phyloP scores from a whole-genome alignment of 2,329 filamentous ascomycete species.

The Talaromyces sp. region DNA sequence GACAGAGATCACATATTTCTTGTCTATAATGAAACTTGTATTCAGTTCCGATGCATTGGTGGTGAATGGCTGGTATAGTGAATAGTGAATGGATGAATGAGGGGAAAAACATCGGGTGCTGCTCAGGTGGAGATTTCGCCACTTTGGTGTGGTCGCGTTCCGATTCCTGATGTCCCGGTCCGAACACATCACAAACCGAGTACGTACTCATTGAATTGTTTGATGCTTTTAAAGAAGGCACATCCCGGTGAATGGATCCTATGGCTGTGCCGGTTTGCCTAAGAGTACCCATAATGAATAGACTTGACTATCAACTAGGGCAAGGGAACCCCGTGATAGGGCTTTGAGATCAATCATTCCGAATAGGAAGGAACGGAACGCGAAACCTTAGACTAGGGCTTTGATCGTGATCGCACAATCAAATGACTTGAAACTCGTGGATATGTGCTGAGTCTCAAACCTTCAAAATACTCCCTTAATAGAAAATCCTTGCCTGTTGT shows the following conservation, averaged over 20 bases:
- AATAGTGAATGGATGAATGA: background rate
- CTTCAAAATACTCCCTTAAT: no score
- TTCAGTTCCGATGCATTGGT: background rate
- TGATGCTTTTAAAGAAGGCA: background rate
- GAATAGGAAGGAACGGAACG: conserved; percentile 4
- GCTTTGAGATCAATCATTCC: background rate
- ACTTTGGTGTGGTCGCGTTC: background rate
- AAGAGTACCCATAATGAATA: background rate
- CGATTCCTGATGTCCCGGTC: background rate
- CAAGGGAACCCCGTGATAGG: background rate
- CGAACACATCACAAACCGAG: background rate
- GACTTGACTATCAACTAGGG: background rate
- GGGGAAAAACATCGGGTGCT: conserved; percentile 9
- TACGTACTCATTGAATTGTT: background rate
- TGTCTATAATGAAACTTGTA: background rate
- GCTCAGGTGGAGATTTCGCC: conserved; percentile 4
- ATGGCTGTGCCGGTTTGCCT: background rate
- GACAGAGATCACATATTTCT: background rate
- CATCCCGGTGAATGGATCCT: background rate
- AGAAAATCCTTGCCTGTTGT: background rate
- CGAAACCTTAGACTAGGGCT: background rate
- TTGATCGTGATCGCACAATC: background rate
- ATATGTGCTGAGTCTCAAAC: background rate
- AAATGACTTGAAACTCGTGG: background rate
- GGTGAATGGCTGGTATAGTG: no score